These are phyloP conservation scores for Coffea humblotiana DNA, from an alignment of 305 asterid species.

Conservation along the genomic window DNA sequence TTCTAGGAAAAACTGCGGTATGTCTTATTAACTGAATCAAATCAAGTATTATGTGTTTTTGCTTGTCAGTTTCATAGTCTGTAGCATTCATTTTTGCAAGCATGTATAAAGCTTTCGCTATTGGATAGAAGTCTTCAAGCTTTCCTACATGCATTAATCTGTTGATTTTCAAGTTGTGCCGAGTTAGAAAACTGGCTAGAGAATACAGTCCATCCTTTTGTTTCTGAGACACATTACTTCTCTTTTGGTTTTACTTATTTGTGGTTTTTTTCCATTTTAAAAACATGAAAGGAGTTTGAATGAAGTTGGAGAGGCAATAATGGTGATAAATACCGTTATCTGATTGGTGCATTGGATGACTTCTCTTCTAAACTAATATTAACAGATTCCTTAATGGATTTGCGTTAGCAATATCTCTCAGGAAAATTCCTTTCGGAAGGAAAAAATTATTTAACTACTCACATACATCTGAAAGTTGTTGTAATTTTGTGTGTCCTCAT, in stretches of 20 bases:
- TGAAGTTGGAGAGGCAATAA: neutral
- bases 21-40: slow-evolving; percentile 15
- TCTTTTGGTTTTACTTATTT: neutral
- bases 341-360: neutral
- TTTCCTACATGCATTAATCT: neutral
- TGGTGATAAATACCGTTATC: neutral
- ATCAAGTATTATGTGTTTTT: neutral
- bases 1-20: slow-evolving; percentile 80
- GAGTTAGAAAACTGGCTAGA: neutral
- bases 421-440: neutral
- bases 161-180: neutral
- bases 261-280: neutral
- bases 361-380: neutral
- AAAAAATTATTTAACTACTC: neutral
- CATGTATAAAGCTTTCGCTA: neutral
- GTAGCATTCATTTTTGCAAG: neutral
- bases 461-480: neutral
- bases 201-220: neutral
- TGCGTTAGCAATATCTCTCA: neutral
- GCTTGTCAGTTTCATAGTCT: neutral
- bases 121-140: neutral
- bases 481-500: neutral
- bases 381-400: neutral
- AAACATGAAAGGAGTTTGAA: neutral
- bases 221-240: neutral